Evolutionary conservation across 768 basidiomycete species (phyloP), one percentile per base, ranked within the genome.

Genomic region (Leccinum uliginosum): DNA sequence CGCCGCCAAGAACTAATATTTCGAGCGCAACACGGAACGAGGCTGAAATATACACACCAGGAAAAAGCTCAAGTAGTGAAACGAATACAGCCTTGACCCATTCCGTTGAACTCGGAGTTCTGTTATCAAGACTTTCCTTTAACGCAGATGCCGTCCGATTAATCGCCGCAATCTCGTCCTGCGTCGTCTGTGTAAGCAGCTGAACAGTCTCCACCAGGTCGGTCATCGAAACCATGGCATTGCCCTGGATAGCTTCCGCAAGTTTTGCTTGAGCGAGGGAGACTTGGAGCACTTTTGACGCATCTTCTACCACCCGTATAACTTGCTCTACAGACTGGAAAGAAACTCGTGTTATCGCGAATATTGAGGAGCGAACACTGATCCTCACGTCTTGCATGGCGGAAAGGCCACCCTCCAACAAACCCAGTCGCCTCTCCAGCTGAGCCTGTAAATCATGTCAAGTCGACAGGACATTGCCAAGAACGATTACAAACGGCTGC

Each of bases 121-220:
- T 62, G 49, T 53, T 58, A 40, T 53, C 57, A 44, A 80, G 67
- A 27, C 56, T 59, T 38, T 68, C 62, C 34, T 62, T 71, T 24
- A 73, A 55, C 3, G 60, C 58, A 46, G 58, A 60, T 3, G 77
- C 73, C 21, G 83, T 79, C 19, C 66, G 73, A 49, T 79, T 81
- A 53, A 85, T 77, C 55, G 73, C 75, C 53, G 75, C 70, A 35
- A 85, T 67, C 59, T 82, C 80, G 15, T 61, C 55, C 21, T 73
- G 75, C 3, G 80, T 73, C 10, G 71, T 73, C 30, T 65, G 62
- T 1, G 76, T 73, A 21, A 83, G 65, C 11, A 71, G 66, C 8
- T 70, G 59, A 24, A 84, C 60, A 0, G 71, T 67, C 21, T 69
- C 62, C 10, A 64, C 67, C 9, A 84, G 73, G 10, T 63, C 62